A percentile compares a stretch with the other conserved stretches of the same genome.
Evolutionary conservation across 306 rosid species (phyloP).

Genomic region (Ochetophila trinervis): DNA sequence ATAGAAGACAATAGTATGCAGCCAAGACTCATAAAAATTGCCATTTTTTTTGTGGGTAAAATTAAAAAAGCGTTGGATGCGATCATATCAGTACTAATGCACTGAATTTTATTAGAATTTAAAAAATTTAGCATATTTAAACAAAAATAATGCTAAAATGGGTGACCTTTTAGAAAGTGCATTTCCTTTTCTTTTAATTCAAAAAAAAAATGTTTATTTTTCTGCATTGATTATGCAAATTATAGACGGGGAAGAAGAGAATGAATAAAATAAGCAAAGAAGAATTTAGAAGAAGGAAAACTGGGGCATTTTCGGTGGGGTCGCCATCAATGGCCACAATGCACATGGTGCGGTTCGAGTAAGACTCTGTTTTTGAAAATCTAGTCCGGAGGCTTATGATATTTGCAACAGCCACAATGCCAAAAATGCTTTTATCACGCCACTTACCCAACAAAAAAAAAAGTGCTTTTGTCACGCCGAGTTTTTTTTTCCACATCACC

Average conservation of each 20-base stretch:
- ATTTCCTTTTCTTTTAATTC: too few species aligned
- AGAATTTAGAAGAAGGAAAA: neutral
- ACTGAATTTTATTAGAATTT: too few species aligned
- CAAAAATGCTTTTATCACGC: constrained; percentile 4
- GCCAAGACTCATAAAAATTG: neutral
- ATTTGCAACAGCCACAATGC: neutral
- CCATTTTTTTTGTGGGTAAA: neutral
- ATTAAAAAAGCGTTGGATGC: too few species aligned
- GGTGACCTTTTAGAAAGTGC: too few species aligned
- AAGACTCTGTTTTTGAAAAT: neutral
- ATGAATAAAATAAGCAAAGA: neutral
- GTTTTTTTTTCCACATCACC: neutral
- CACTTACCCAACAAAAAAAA: too few species aligned
- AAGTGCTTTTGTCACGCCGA: constrained; percentile 1
- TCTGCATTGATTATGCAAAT: too few species aligned
- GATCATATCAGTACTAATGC: too few species aligned
- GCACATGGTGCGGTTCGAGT: constrained; percentile 16
- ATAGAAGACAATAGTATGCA: constrained; percentile 13
- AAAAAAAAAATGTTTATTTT: neutral
- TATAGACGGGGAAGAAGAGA: too few species aligned
- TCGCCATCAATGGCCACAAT: neutral
- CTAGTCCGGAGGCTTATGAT: neutral
- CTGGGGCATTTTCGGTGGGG: constrained; percentile 7
- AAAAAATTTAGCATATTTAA: too few species aligned
- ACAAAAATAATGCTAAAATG: too few species aligned